These are phyloP conservation scores for Citrus mangshanensis DNA, from an alignment of 345 rosid genomes.

Conservation along the genomic window DNA sequence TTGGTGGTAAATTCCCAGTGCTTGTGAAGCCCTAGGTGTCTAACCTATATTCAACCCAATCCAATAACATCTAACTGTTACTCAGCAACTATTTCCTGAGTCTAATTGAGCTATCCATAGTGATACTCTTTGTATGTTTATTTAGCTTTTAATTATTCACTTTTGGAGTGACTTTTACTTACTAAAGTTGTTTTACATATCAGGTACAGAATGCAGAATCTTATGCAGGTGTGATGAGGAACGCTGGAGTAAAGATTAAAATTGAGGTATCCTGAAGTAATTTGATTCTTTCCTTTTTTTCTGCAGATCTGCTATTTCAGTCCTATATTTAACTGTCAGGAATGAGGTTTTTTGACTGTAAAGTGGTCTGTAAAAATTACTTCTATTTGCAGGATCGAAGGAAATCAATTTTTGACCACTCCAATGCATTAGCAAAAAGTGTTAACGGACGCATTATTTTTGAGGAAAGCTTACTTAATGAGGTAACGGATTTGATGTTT, in stretches of 20 bases:
- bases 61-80: background rate
- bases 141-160: background rate
- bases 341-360: conserved; percentile 10
- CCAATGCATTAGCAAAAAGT: conserved; percentile 58
- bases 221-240: conserved; percentile 54
- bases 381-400: conserved; percentile 56
- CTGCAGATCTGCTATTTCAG: conserved; percentile 12
- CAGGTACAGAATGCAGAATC: conserved; percentile 78
- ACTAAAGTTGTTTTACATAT: background rate
- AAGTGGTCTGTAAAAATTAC: background rate
- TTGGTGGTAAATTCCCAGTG: background rate
- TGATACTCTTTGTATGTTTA: background rate
- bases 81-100: background rate
- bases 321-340: conserved; percentile 5
- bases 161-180: background rate
- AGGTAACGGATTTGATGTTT: conserved; percentile 41
- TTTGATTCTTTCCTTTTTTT: background rate
- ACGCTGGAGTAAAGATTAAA: conserved; percentile 71
- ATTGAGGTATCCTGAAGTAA: conserved; percentile 54
- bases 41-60: background rate
- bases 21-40: background rate
- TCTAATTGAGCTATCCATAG: background rate
- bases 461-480: conserved; percentile 65
- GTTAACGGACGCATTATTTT: conserved; percentile 58
- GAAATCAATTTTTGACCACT: conserved; percentile 57